Percentiles rank a stretch among this genome's conserved stretches.
These are phyloP conservation scores for Dimocarpus longan DNA, from an alignment of 345 rosid genomes.

Conservation along the genomic window DNA sequence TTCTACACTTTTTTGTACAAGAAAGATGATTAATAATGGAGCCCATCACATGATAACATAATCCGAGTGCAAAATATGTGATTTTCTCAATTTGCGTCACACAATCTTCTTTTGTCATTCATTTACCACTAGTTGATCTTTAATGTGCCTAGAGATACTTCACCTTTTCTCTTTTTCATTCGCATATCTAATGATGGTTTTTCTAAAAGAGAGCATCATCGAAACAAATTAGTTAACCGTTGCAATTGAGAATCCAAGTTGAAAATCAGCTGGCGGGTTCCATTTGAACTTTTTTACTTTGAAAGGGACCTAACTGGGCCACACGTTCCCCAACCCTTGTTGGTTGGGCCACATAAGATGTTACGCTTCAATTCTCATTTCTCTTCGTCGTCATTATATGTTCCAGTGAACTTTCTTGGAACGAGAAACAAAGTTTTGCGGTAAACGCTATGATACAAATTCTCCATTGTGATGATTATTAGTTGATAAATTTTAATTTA, in stretches of 20 bases:
- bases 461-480: no score
- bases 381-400: no score
- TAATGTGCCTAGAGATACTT: not conserved
- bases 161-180: not conserved
- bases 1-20: no score
- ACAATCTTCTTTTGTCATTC: not conserved
- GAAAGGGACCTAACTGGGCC: no score
- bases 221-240: slow-evolving; percentile 8
- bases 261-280: not conserved
- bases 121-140: not conserved
- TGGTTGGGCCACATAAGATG: no score
- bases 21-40: not conserved
- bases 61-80: not conserved
- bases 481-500: no score
- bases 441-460: no score
- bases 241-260: not conserved
- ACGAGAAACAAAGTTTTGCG: no score
- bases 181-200: not conserved
- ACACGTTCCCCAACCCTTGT: no score
- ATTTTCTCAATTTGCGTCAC: not conserved
- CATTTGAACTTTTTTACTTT: not conserved
- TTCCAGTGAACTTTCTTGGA: no score
- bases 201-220: not conserved
- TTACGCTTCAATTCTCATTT: no score
- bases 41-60: not conserved